phyloP scores from a whole-genome alignment of 2,329 filamentous ascomycete species.

The Colletotrichum agaves region DNA sequence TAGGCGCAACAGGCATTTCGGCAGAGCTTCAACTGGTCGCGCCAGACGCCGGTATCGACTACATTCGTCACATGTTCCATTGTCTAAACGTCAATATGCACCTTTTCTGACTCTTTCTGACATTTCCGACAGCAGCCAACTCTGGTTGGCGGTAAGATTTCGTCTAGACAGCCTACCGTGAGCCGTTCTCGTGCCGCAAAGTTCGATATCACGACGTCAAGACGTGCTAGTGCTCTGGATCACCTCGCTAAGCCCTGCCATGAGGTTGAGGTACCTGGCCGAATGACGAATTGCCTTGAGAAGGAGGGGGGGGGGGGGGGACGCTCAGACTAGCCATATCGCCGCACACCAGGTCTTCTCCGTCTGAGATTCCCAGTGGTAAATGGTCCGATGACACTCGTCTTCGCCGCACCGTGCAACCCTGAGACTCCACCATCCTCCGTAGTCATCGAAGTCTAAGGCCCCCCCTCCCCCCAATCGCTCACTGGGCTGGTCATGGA shows the following conservation, averaged over 20 bases:
- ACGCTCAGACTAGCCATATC: constrained; percentile 25
- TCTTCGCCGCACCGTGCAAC: constrained; percentile 31
- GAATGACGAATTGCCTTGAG: constrained; percentile 1
- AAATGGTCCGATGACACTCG: constrained; percentile 37
- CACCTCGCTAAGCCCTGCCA: constrained; percentile 9
- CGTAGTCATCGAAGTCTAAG: constrained; percentile 32
- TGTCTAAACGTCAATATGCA: background rate
- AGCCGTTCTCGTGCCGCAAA: background rate
- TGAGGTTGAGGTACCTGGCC: background rate
- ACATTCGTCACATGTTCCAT: constrained; percentile 1
- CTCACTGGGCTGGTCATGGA: constrained; percentile 16
- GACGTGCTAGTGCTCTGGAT: background rate
- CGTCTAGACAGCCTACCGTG: constrained; percentile 10
- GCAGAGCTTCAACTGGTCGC: constrained; percentile 5
- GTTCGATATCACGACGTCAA: background rate
- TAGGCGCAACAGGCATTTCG: constrained; percentile 1
- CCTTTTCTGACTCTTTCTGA: background rate
- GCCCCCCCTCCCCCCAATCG: constrained; percentile 18
- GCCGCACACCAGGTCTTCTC: constrained; percentile 10
- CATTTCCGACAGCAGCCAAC: background rate
- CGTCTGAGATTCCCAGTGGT: constrained; percentile 31
- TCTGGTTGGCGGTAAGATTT: constrained; percentile 12
- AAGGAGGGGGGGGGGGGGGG: too few relatives aligned
- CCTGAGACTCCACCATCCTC: constrained; percentile 28
- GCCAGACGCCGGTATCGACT: constrained; percentile 7